phyloP scores from a whole-genome alignment of 352 stramenopile species.

The Globisporangium recalcitrans region DNA sequence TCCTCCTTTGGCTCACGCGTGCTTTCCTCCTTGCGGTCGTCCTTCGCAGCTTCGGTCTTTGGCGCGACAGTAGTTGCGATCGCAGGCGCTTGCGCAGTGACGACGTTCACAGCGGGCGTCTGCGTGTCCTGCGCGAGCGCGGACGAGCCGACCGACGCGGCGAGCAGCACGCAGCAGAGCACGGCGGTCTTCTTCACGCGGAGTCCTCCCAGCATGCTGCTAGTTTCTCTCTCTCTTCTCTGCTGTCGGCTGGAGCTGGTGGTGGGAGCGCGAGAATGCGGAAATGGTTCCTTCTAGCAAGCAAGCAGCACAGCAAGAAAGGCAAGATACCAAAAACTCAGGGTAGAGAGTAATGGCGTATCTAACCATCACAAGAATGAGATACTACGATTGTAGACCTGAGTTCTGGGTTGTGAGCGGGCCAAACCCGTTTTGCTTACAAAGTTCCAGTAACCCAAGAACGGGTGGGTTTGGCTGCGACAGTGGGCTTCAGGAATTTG shows the following conservation, averaged over 20 bases:
- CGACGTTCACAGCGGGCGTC: neutral
- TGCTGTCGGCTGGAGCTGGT: neutral
- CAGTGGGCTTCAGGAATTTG: constrained; percentile 5
- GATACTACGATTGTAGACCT: neutral
- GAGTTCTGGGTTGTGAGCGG: neutral
- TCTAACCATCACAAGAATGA: neutral
- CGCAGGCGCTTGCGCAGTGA: neutral
- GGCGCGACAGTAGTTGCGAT: neutral
- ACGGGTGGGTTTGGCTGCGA: neutral
- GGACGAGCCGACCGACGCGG: constrained; percentile 5
- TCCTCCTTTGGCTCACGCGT: neutral
- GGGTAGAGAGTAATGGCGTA: neutral
- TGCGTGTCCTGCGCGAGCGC: constrained; percentile 4
- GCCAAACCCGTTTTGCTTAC: neutral
- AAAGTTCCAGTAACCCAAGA: neutral
- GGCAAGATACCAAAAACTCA: constrained; percentile 6
- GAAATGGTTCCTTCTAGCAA: constrained; percentile 7
- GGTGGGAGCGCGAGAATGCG: constrained; percentile 8
- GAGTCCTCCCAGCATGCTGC: constrained; percentile 12
- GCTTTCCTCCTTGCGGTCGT: neutral
- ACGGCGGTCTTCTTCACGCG: constrained; percentile 9
- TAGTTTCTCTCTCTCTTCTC: constrained; percentile 5
- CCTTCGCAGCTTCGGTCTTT: neutral
- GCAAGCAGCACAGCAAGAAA: neutral
- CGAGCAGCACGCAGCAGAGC: constrained; percentile 13